Percentiles rank a stretch among this genome's conserved stretches.
These are phyloP conservation scores for Sugiyamaella lignohabitans DNA, from an alignment of 805 yeast species.

Conservation along the genomic window DNA sequence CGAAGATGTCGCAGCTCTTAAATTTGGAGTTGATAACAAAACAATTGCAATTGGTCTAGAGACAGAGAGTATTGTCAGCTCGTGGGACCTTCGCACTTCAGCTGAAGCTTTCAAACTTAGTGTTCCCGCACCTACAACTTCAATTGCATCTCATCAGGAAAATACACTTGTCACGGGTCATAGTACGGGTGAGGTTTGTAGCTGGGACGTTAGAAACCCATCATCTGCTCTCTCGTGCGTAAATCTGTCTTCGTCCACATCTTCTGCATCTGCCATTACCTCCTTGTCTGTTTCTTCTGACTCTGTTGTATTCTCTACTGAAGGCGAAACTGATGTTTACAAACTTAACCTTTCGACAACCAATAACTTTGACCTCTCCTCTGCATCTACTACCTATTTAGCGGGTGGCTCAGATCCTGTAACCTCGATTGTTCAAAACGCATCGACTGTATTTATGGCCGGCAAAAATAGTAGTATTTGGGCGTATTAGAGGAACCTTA, in stretches of 20 bases:
- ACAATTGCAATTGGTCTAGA: constrained; percentile 34
- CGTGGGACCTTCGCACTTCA: not conserved
- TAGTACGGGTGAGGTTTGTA: not conserved
- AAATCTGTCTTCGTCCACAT: not conserved
- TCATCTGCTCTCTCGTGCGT: not conserved
- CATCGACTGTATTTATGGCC: not conserved
- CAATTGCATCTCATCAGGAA: not conserved
- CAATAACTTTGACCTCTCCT: not conserved
- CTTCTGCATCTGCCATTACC: not conserved
- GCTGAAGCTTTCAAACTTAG: not conserved
- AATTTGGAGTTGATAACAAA: constrained; percentile 43
- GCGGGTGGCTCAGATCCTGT: not conserved
- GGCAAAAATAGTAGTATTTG: constrained; percentile 2
- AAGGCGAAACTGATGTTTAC: not conserved
- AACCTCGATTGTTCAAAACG: constrained; percentile 3
- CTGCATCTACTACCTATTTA: not conserved
- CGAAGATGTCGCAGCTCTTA: constrained; percentile 25
- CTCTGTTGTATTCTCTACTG: not conserved
- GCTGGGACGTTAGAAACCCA: constrained; percentile 11
- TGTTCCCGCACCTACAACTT: not conserved
- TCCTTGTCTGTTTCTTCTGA: not conserved
- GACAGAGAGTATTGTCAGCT: constrained; percentile 21
- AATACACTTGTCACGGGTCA: not conserved
- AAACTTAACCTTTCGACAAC: not conserved
- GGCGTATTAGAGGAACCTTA: too few relatives aligned